Conservation (phyloP, 805 yeast species). For the Metschnikowia cubensis region DNA sequence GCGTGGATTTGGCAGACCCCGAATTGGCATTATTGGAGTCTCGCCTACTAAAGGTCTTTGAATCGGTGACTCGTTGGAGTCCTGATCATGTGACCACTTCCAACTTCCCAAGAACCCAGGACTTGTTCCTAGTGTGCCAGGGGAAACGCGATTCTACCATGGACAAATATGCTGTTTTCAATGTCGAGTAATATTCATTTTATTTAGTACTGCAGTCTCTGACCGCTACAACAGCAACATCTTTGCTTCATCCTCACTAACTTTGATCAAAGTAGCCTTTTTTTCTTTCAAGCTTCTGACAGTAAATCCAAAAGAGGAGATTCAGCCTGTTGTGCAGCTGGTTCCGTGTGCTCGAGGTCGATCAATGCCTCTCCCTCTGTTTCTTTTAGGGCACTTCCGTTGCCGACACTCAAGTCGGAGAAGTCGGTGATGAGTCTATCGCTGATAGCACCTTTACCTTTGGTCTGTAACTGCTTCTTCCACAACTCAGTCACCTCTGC, state of each 20-base stretch:
- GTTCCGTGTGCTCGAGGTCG: slow-evolving; percentile 14
- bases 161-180: slow-evolving; percentile 15
- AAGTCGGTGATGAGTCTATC: slow-evolving; percentile 53
- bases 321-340: slow-evolving; percentile 5
- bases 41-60: slow-evolving; percentile 26
- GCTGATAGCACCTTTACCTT: slow-evolving; percentile 56
- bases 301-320: slow-evolving; percentile 8
- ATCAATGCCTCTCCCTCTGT: slow-evolving; percentile 15
- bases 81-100: slow-evolving; percentile 6
- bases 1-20: slow-evolving; percentile 24
- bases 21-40: slow-evolving; percentile 25
- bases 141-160: slow-evolving; percentile 10
- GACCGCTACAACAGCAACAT: not conserved
- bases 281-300: slow-evolving; percentile 1
- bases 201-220: not conserved
- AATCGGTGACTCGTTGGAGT: slow-evolving; percentile 21
- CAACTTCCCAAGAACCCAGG: slow-evolving; percentile 11
- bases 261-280: not conserved
- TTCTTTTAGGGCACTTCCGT: slow-evolving; percentile 10
- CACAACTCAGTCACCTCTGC: slow-evolving; percentile 53
- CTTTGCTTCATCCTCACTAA: not conserved
- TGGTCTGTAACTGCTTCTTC: slow-evolving; percentile 53
- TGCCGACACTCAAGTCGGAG: slow-evolving; percentile 15
- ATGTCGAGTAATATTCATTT: slow-evolving; percentile 5
- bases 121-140: slow-evolving; percentile 28